Base-by-base conservation (phyloP, 2,329 filamentous ascomycete genomes). In the Orbilia oligospora region DNA sequence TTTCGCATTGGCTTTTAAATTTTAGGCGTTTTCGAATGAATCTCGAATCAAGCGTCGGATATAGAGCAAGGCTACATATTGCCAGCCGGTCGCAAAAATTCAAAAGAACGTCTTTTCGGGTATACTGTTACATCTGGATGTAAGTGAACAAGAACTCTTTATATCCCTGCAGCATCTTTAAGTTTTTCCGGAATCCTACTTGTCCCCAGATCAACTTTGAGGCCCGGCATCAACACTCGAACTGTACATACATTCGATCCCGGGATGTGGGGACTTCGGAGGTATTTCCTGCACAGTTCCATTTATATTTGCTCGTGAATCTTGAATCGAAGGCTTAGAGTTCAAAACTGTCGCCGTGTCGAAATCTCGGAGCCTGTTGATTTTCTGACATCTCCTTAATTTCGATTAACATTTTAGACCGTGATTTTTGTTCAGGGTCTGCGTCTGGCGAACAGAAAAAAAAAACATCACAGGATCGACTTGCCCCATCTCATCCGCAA, bases 361-460 rank as follows among this genome's bases (percentile, higher is more conserved):
- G 27, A 46, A 58, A 44, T 46, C 63, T 61, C 33, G 49, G 70
- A 51, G 30, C 51, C 70, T 33, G n/a, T 44, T 30, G 38, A 55
- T 16, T 44, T 72, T 46, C 56, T 64, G 46, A 36, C 27, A 18
- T 75, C 71, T 68, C 71, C 71, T 75, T 68, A 64, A 75, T 75
- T 75, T 69, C 71, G 30, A 58, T 56, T 44, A 73, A 18, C 49
- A 44, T 18, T 55, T 71, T 51, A 38, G 64, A 20, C 22, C 41
- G 66, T 66, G 58, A 49, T n/a, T 44, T 61, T 61, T 27, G 46
- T 24, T 73, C 51, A 56, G 41, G 66, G 66, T 49, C 27, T 30
- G 27, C n/a, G 6, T 18, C 20, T 58, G 48, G 66, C 53, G n/a
- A 64, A n/a, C 48, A 3, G 27, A 30, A 48, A 41, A 24, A 46